Evolutionary conservation across 768 basidiomycete species (phyloP).

Genomic region (Mycena crocata): DNA sequence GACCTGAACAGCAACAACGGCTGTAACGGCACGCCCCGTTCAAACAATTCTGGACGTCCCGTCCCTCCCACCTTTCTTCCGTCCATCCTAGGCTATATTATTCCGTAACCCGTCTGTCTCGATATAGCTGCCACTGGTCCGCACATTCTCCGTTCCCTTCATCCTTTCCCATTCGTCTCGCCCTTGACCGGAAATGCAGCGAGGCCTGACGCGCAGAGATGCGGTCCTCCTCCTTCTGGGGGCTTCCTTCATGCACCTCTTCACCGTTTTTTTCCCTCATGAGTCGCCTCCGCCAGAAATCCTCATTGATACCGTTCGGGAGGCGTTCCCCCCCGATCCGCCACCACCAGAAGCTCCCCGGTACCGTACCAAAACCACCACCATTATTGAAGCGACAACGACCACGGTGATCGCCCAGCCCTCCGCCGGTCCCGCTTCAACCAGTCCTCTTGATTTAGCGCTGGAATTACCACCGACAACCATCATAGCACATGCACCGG

Average conservation of each 20-base stretch:
- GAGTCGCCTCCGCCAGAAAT: constrained; percentile 13
- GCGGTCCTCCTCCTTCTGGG: constrained; percentile 70
- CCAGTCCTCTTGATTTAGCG: constrained; percentile 23
- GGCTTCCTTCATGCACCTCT: constrained; percentile 66
- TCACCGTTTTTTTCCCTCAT: constrained; percentile 53
- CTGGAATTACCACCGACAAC: constrained; percentile 21
- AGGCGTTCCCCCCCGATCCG: constrained; percentile 21
- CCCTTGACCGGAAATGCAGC: no score
- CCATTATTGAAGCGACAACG: constrained; percentile 1
- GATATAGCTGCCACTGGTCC: constrained; percentile 3
- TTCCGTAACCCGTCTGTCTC: background rate
- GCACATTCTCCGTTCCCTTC: background rate
- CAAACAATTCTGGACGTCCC: constrained; percentile 3
- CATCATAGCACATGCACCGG: constrained; percentile 28
- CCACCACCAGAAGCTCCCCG: constrained; percentile 22
- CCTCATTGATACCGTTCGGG: constrained; percentile 18
- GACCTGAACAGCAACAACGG: no score
- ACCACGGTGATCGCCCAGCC: constrained; percentile 3
- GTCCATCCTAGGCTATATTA: background rate
- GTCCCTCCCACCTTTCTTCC: background rate
- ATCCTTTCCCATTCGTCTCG: constrained; percentile 46
- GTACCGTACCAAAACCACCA: constrained; percentile 24
- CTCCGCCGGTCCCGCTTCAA: constrained; percentile 3
- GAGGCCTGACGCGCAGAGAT: constrained; percentile 68
- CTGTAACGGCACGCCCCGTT: background rate